Evolutionary conservation across 306 rosid species (phyloP), one percentile per base, ranked within the genome.

Genomic region (Arachis hypogaea): DNA sequence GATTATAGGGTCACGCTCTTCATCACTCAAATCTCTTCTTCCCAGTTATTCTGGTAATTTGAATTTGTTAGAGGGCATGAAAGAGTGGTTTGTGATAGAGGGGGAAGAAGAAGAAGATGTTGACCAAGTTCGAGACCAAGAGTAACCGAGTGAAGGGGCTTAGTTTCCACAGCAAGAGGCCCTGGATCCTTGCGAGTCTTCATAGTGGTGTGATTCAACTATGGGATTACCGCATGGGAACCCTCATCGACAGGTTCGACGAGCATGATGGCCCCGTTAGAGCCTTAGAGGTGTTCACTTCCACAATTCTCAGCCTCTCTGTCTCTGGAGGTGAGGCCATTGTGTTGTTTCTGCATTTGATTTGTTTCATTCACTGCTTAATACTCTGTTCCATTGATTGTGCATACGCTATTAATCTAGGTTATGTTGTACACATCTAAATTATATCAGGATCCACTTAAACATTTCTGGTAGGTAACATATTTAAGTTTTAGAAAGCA

Each of bases 201-300:
- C 98, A 93, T 85, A 91, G 97, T 64, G 98, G 98, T 12, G 98
- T 93, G 88, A 84, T 93, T 86, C 98, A 93, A 86, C 89, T 93
- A 78, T 93, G 98, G 98, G 98, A 93, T 59, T 93, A 93, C 59
- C 93, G 98, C 16, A 93, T 93, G 98, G 98, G 98, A 4, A 91
- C 98, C 38, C 87, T 93, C 38, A 93, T 93, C 78, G 98, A 93
- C 73, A 82, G 90, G 71, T 93, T 93, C 61, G 98, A 93, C 9
- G 98, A 91, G 85, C 98, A 93, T 28, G 98, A 93, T 65, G 98
- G 98, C 3, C 98, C 98, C 5, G 98, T 14, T 14, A 14, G 14
- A 14, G 14, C 14, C 14, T 93, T 38, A 89, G 98, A 14, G 98
- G 98, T 38, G 98, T 93, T 47, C 98, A 93, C 78, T 93, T 93